Percentiles rank a stretch among this genome's conserved stretches.
Conservation (phyloP, 805 yeast genomes). For the Maudiozyma barnettii region DNA sequence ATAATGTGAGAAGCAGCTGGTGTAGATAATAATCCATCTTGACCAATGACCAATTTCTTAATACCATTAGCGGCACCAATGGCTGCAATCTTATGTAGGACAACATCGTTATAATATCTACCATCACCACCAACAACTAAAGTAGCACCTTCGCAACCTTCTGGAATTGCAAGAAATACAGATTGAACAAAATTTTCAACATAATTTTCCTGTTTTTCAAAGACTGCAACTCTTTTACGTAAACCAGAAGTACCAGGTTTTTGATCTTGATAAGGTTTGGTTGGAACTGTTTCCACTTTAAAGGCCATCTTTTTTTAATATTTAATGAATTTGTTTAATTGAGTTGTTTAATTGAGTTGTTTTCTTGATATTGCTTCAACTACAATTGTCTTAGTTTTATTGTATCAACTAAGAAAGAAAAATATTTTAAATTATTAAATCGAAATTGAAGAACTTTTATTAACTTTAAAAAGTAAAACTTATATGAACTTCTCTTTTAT, state of each 20-base stretch:
- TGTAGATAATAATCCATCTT: constrained; percentile 80
- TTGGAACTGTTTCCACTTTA: constrained; percentile 35
- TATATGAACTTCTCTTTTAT: too few species aligned
- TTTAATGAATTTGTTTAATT: not conserved
- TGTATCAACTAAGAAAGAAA: too few species aligned
- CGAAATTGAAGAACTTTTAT: too few species aligned
- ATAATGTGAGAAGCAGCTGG: constrained; percentile 98
- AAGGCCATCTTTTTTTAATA: constrained; percentile 14
- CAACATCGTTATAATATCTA: constrained; percentile 76
- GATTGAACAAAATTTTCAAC: constrained; percentile 93
- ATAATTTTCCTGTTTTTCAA: constrained; percentile 61
- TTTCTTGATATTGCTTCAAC: too few species aligned
- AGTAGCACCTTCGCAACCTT: constrained; percentile 66
- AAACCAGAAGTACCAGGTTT: constrained; percentile 98
- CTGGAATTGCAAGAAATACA: constrained; percentile 81
- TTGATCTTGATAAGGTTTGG: constrained; percentile 79
- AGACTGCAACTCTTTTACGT: constrained; percentile 80
- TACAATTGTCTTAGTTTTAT: too few species aligned
- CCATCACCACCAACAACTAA: constrained; percentile 97
- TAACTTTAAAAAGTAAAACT: too few species aligned
- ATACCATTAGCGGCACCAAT: constrained; percentile 92
- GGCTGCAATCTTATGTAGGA: constrained; percentile 70
- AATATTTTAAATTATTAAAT: too few species aligned
- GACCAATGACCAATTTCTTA: constrained; percentile 74
- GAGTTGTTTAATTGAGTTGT: too few species aligned